Base-by-base conservation (phyloP, 2,329 filamentous ascomycete genomes). In the Pleoardoris graminearum region DNA sequence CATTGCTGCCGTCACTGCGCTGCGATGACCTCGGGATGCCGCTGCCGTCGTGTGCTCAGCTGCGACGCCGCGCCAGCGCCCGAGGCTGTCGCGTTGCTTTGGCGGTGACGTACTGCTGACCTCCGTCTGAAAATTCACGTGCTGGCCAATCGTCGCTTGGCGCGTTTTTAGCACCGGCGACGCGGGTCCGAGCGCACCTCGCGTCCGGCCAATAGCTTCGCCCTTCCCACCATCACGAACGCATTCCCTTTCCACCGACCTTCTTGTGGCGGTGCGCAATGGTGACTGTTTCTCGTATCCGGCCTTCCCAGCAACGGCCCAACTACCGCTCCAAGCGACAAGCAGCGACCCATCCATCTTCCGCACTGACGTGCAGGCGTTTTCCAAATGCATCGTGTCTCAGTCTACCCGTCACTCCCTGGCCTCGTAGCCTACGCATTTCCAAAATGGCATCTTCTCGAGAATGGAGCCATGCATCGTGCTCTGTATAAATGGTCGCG, bases 1-100 rank as follows among this genome's bases (percentile, higher is more conserved):
- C 71, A 75, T 75, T 22, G 35, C 22, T 39, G 52, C 55, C 53
- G 53, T 51, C 54, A 58, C 29, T 32, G 42, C 7, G 29, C n/a
- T 53, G 54, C 48, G 57, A 57, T 60, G 35, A 52, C 55, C 17
- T 16, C n/a, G 14, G n/a, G 5, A 8, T 16, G 14, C 4, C 14
- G 17, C 30, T 5, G 12, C n/a, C n/a, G n/a, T n/a, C n/a, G n/a
- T n/a, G 19, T 27, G 30, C 27, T 35, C 30, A 36, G 50, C 16
- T 39, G 36, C 7, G 2, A 19, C 2, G 41, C 42, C 35, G 36
- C 42, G 32, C 48, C 46, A 48, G 47, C 16, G 37, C 10, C 14
- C 33, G 35, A 41, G 12, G 17, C 23, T 12, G 17, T 17, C 44
- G 43, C 36, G 19, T 29, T 10, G 38, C 12, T 25, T 25, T 8